A percentile compares a stretch with the other conserved stretches of the same genome.
Evolutionary conservation across 352 stramenopile species (phyloP).

Genomic region (Peronospora destructor): DNA sequence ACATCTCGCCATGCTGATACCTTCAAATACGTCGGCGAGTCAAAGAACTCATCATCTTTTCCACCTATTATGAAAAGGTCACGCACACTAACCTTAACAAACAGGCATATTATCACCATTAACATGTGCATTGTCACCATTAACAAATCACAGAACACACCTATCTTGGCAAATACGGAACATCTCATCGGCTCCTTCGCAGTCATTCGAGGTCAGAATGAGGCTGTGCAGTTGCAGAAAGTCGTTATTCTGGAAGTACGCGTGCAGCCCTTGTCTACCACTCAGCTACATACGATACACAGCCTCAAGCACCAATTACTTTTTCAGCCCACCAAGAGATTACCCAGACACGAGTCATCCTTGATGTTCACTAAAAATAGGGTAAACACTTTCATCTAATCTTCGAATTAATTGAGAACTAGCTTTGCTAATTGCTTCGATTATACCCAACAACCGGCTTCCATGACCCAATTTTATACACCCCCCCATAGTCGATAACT

Average conservation of each 20-base stretch:
- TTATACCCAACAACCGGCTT: no score
- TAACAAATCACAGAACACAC: slow-evolving; percentile 26
- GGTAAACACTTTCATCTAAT: no score
- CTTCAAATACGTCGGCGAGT: slow-evolving; percentile 85
- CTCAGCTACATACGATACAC: slow-evolving; percentile 4
- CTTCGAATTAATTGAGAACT: no score
- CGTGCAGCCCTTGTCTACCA: slow-evolving; percentile 53
- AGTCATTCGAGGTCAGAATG: slow-evolving; percentile 96
- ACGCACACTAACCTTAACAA: slow-evolving; percentile 2
- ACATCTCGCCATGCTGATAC: slow-evolving; percentile 93
- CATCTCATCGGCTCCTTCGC: slow-evolving; percentile 97
- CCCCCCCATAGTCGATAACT: neutral
- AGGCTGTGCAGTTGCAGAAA: slow-evolving; percentile 87
- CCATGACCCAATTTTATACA: no score
- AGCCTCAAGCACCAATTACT: neutral
- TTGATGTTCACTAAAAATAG: no score
- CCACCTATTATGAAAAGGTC: slow-evolving; percentile 35
- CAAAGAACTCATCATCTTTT: slow-evolving; percentile 92
- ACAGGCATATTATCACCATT: no score
- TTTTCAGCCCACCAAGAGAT: neutral
- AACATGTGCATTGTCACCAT: slow-evolving; percentile 1
- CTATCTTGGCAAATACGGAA: slow-evolving; percentile 89
- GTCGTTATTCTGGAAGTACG: slow-evolving; percentile 73
- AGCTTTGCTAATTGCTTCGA: no score
- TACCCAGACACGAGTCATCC: no score